Conservation (phyloP, 306 rosid species). For the Glycine tomentella region DNA sequence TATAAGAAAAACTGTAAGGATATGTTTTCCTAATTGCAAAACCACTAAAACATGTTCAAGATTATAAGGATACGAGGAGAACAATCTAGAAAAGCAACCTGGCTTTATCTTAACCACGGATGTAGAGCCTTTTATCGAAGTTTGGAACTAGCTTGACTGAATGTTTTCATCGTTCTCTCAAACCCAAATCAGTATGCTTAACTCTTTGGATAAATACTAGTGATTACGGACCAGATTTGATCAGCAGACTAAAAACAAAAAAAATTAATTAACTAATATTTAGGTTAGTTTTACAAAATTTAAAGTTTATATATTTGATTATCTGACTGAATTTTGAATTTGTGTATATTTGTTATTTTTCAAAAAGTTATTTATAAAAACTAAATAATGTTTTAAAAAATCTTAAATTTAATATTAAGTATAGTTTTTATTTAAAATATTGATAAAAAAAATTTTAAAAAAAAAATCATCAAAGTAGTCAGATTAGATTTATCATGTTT, state of each 20-base stretch:
- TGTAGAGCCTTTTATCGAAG: background rate
- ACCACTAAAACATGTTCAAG: slow-evolving; percentile 28
- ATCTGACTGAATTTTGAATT: too few relatives aligned
- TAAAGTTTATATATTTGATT: too few relatives aligned
- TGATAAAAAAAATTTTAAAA: too few relatives aligned
- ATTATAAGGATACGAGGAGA: background rate
- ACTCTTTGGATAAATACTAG: background rate
- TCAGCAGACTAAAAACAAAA: background rate
- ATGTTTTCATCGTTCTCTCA: background rate
- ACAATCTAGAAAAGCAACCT: slow-evolving; percentile 36
- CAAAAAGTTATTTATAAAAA: too few relatives aligned
- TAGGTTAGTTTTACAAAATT: too few relatives aligned
- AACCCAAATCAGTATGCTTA: background rate
- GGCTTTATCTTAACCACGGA: background rate
- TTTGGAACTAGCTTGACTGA: background rate
- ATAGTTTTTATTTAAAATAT: too few relatives aligned
- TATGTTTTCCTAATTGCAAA: slow-evolving; percentile 29
- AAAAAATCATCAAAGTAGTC: too few relatives aligned
- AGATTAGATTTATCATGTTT: too few relatives aligned
- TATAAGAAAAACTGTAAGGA: background rate
- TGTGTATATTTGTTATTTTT: too few relatives aligned
- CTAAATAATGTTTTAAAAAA: too few relatives aligned
- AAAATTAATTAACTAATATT: too few relatives aligned
- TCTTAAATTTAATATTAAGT: too few relatives aligned
- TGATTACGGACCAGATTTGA: background rate